Conservation (phyloP, 2,329 filamentous ascomycete species). For the Colletotrichum sp. region DNA sequence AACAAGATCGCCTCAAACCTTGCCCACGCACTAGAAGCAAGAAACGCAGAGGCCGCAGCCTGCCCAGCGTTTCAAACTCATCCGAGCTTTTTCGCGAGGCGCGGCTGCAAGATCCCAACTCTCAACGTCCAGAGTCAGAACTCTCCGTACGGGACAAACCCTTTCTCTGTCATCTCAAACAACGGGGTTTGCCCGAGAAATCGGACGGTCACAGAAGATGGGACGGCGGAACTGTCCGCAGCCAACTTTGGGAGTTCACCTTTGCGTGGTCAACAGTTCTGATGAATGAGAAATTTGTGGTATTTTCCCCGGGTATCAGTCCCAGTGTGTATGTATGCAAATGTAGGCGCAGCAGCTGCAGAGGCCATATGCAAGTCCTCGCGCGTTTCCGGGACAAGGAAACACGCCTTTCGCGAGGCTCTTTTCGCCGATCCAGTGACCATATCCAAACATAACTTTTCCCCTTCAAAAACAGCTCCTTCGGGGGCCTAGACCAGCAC, state of each 20-base stretch:
- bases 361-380: neutral
- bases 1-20: neutral
- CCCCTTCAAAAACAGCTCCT: neutral
- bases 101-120: neutral
- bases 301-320: neutral
- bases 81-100: neutral
- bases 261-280: neutral
- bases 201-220: neutral
- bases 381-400: neutral
- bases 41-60: neutral
- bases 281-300: neutral
- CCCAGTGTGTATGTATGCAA: neutral
- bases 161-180: neutral
- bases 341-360: neutral
- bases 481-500: slow-evolving; percentile 11
- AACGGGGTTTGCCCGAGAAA: neutral
- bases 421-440: neutral
- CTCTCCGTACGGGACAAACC: neutral
- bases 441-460: neutral
- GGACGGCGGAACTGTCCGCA: neutral
- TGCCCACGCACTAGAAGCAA: neutral
- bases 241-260: no score
- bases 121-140: neutral
- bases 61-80: neutral
- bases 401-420: neutral